Percentiles rank a stretch among this genome's conserved stretches.
Evolutionary conservation across 2,329 filamentous ascomycete species (phyloP).

Genomic region (Penicillium thymicola): DNA sequence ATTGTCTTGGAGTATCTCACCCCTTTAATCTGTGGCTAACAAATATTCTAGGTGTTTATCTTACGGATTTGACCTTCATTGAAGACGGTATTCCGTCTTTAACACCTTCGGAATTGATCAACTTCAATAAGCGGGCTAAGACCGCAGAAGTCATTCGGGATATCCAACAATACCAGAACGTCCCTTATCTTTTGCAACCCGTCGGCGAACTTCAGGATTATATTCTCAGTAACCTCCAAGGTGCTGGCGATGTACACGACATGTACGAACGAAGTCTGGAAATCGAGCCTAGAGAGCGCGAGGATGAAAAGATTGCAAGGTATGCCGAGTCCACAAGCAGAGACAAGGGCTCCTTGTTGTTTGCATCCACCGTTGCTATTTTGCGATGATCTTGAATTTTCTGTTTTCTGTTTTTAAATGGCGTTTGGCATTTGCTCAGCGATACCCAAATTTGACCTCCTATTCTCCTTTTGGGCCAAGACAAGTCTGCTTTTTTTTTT

Average conservation of each 20-base stretch:
- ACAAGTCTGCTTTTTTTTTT: neutral
- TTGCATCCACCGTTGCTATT: constrained; percentile 34
- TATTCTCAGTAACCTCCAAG: constrained; percentile 93
- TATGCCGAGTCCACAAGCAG: constrained; percentile 49
- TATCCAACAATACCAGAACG: constrained; percentile 98
- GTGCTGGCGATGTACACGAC: constrained; percentile 92
- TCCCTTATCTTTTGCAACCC: constrained; percentile 86
- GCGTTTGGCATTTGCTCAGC: constrained; percentile 24
- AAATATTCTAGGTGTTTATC: constrained; percentile 72
- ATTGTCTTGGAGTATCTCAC: neutral
- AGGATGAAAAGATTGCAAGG: constrained; percentile 99
- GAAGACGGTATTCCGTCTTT: constrained; percentile 96
- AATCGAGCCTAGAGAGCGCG: constrained; percentile 90
- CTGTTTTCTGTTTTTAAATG: constrained; percentile 7
- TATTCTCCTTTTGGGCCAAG: constrained; percentile 10
- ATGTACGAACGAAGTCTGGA: constrained; percentile 98
- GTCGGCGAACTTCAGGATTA: constrained; percentile 94
- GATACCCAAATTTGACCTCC: constrained; percentile 32
- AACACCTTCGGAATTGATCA: constrained; percentile 95
- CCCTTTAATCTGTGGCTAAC: constrained; percentile 14
- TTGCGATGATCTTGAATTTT: constrained; percentile 30
- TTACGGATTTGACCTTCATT: constrained; percentile 97
- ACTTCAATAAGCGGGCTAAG: constrained; percentile 97
- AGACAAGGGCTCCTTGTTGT: constrained; percentile 34
- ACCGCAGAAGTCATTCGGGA: constrained; percentile 97